These are phyloP conservation scores for Lachnellula occidentalis DNA, from an alignment of 2,329 filamentous ascomycete species.

Conservation along the genomic window DNA sequence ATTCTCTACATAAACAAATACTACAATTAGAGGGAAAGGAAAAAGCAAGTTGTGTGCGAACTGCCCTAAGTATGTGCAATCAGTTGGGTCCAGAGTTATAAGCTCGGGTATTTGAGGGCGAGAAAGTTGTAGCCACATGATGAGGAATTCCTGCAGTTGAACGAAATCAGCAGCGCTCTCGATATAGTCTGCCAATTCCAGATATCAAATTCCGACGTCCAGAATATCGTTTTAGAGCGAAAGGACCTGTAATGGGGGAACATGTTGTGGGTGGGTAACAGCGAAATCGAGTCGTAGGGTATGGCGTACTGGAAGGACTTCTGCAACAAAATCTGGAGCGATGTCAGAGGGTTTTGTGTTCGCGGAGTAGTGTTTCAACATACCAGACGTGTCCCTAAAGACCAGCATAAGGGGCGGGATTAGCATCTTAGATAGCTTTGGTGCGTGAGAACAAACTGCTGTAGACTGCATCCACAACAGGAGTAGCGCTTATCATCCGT, in stretches of 20 bases:
- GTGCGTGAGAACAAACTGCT: slow-evolving; percentile 90
- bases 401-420: slow-evolving; percentile 21
- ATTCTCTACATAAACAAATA: slow-evolving; percentile 14
- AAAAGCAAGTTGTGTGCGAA: slow-evolving; percentile 15
- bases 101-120: slow-evolving; percentile 11
- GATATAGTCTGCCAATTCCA: not conserved
- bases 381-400: slow-evolving; percentile 28
- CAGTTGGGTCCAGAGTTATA: slow-evolving; percentile 18
- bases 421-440: slow-evolving; percentile 63
- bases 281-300: not conserved
- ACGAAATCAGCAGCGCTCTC: slow-evolving; percentile 27
- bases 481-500: slow-evolving; percentile 85
- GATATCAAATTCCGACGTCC: not conserved
- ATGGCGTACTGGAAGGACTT: slow-evolving; percentile 2
- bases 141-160: slow-evolving; percentile 19
- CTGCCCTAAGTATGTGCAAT: slow-evolving; percentile 28
- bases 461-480: slow-evolving; percentile 98
- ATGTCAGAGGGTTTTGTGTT: not conserved
- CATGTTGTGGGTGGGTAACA: not conserved
- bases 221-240: not conserved
- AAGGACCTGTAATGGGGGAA: not conserved
- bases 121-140: slow-evolving; percentile 4
- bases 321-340: slow-evolving; percentile 8
- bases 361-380: not conserved
- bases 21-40: slow-evolving; percentile 1